Conservation (phyloP, 169 alveolate genomes). For the Cryptosporidium parvum region DNA sequence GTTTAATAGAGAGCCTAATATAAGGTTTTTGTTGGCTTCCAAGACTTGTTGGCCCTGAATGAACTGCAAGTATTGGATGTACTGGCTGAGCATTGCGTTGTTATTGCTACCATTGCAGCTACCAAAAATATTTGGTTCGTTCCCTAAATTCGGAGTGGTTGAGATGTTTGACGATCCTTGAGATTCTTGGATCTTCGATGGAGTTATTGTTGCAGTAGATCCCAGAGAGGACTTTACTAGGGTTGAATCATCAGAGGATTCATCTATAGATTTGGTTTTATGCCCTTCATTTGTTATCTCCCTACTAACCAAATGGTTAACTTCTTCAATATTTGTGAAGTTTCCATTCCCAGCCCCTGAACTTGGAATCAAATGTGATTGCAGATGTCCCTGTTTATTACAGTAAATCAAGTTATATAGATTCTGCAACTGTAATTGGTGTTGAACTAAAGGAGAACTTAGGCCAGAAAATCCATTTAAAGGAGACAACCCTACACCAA, state of each 20-base stretch:
- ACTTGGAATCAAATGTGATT: neutral
- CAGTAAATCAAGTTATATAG: constrained; percentile 25
- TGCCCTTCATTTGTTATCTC: neutral
- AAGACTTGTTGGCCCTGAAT: constrained; percentile 1
- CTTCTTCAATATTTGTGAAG: neutral
- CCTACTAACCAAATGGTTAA: neutral
- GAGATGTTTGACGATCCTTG: neutral
- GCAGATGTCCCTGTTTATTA: neutral
- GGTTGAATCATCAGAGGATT: constrained; percentile 34
- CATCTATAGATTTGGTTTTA: neutral
- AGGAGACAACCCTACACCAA: neutral
- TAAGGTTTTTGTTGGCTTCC: neutral
- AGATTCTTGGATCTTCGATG: constrained; percentile 7
- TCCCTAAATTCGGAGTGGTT: constrained; percentile 20
- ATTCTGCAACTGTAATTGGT: constrained; percentile 9
- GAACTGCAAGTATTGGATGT: constrained; percentile 33
- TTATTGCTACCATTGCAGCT: neutral
- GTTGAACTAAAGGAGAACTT: constrained; percentile 25
- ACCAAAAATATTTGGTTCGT: neutral
- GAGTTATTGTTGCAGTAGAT: constrained; percentile 32
- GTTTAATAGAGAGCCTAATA: neutral
- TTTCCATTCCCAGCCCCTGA: neutral
- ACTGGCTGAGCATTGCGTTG: neutral
- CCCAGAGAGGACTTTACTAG: constrained; percentile 61
- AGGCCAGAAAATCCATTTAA: neutral